Evolutionary conservation across 2,329 filamentous ascomycete species (phyloP), one percentile per base, ranked within the genome.

Genomic region (Tympanopsis confertula): DNA sequence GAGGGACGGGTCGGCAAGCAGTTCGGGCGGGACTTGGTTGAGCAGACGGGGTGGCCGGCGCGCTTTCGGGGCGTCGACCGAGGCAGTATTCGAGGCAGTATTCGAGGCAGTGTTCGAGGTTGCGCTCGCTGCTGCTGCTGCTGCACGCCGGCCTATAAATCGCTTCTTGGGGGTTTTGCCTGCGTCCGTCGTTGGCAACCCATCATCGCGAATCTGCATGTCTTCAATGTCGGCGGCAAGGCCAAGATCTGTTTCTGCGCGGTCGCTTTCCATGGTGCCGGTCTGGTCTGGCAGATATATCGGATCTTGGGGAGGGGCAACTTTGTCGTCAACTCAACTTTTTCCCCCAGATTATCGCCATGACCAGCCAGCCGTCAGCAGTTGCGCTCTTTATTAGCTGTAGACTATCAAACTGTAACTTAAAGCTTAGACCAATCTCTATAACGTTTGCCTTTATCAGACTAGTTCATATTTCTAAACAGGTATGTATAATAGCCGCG

Each of bases 21-120:
- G 94, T 45, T 89, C 82, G 13, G 79, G 70, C 2, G 91, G 89
- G 1, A 98, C 84, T 53, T 91, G 85, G 56, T 95, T 96, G 42
- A 96, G 61, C 14, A 87, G 75, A 45, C 91, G 74, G 1, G 85
- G 80, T 13, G 79, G 70, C 50, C 85, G 72, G 47, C 83, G 73
- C 29, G 85, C 73, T 47, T 79, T 76, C 15, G 82, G 71, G 41
- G 82, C 85, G 91, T 15, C 39, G 1, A 41, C 32, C 38, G 24
- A 18, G 20, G 26, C 20, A 15, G 19, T 20, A 20, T 36, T n/a
- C 13, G 33, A 33, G 19, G 7, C 13, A 3, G 5, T 40, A 14
- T 35, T n/a, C 40, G 17, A 4, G 26, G 26, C 20, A 30, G 13
- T 17, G 35, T 5, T n/a, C 20, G 22, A 35, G 62, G 53, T 13